Percentiles rank a stretch among this genome's conserved stretches.
Evolutionary conservation across 495 filamentous ascomycete species (phyloP).

Genomic region (Aspergillus leporis): DNA sequence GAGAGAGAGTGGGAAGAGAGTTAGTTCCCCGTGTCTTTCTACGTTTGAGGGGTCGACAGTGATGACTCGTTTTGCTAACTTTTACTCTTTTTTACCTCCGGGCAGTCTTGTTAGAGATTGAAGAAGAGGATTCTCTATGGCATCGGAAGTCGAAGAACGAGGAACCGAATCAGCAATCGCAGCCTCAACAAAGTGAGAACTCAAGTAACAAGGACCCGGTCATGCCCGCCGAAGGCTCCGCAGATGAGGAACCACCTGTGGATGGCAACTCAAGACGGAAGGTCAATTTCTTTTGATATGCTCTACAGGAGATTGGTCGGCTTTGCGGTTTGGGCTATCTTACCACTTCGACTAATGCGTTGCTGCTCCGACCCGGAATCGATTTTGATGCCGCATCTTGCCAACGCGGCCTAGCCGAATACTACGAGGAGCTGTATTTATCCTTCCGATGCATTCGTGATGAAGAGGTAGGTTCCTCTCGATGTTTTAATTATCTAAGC

Average conservation of each 20-base stretch:
- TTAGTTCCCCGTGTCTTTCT: slow-evolving; percentile 44
- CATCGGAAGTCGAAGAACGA: slow-evolving; percentile 33
- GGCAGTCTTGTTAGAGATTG: slow-evolving; percentile 76
- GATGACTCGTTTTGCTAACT: background rate
- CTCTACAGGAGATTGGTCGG: background rate
- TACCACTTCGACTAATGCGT: too few relatives aligned
- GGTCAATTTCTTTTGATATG: slow-evolving; percentile 35
- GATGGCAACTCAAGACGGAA: slow-evolving; percentile 28
- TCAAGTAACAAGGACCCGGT: slow-evolving; percentile 20
- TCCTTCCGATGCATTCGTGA: background rate
- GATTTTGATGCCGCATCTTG: too few relatives aligned
- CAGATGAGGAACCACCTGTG: slow-evolving; percentile 18
- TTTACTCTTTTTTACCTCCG: background rate
- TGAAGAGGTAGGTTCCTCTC: background rate
- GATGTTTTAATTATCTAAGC: too few relatives aligned
- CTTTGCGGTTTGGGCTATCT: too few relatives aligned
- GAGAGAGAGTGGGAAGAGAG: slow-evolving; percentile 90
- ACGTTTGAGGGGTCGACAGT: background rate
- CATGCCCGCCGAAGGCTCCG: slow-evolving; percentile 13
- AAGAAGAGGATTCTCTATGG: slow-evolving; percentile 71
- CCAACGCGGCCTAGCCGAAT: too few relatives aligned
- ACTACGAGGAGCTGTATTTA: too few relatives aligned
- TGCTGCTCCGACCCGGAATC: too few relatives aligned
- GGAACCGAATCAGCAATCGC: slow-evolving; percentile 8
- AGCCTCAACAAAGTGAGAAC: slow-evolving; percentile 13